phyloP scores from a whole-genome alignment of 495 filamentous ascomycete species.

The Penicillium cinerascens region DNA sequence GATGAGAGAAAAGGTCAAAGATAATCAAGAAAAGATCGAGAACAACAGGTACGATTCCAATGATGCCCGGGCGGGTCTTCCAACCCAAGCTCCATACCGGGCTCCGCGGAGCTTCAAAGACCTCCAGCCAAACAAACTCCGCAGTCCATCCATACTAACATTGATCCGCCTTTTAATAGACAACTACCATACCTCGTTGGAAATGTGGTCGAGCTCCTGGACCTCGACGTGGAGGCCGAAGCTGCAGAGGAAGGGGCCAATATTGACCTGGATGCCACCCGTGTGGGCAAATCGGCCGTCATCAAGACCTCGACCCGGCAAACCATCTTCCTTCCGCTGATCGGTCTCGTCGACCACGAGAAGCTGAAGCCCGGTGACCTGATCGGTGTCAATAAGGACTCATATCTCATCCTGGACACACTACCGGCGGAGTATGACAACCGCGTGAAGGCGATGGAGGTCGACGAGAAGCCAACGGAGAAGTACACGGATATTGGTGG shows the following conservation, averaged over 20 bases:
- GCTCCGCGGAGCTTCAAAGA: slow-evolving; percentile 14
- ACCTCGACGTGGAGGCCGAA: slow-evolving; percentile 94
- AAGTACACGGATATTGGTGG: slow-evolving; percentile 99
- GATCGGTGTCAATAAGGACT: slow-evolving; percentile 99
- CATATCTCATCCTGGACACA: slow-evolving; percentile 97
- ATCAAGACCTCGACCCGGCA: slow-evolving; percentile 99
- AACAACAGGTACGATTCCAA: slow-evolving; percentile 75
- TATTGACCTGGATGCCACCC: slow-evolving; percentile 94
- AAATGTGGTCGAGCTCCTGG: slow-evolving; percentile 94
- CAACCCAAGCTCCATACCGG: background rate
- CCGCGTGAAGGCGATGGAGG: slow-evolving; percentile 99
- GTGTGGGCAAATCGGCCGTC: slow-evolving; percentile 96
- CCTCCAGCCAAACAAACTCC: background rate
- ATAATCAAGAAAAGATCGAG: slow-evolving; percentile 97
- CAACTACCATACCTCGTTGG: slow-evolving; percentile 98
- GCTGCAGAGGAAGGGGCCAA: slow-evolving; percentile 97
- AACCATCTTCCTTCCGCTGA: slow-evolving; percentile 97
- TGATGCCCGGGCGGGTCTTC: background rate
- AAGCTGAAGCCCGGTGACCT: slow-evolving; percentile 91
- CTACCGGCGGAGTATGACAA: slow-evolving; percentile 99
- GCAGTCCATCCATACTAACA: slow-evolving; percentile 7
- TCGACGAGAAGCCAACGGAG: slow-evolving; percentile 99
- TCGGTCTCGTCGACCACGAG: slow-evolving; percentile 93
- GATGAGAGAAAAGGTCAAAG: slow-evolving; percentile 98
- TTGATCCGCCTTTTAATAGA: slow-evolving; percentile 41